phyloP scores from a whole-genome alignment of 495 filamentous ascomycete species.

The Tuber umbilicatum region DNA sequence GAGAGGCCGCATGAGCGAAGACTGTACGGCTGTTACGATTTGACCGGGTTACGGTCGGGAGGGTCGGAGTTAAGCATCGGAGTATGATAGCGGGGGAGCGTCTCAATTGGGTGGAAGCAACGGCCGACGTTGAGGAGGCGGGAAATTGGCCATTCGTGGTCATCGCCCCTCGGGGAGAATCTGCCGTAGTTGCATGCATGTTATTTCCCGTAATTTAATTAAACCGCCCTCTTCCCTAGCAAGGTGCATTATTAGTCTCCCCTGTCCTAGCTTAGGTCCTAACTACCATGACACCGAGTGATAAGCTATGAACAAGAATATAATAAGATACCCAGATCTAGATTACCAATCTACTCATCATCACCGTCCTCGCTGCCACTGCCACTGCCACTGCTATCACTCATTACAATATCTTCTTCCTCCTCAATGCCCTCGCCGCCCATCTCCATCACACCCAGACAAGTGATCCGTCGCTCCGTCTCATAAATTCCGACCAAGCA shows the following conservation, averaged over 20 bases:
- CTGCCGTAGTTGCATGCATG: background rate
- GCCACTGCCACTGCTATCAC: constrained; percentile 16
- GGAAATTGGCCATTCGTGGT: background rate
- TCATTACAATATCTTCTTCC: constrained; percentile 36
- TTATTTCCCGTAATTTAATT: background rate
- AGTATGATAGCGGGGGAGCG: background rate
- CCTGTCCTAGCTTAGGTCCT: background rate
- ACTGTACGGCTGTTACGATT: background rate
- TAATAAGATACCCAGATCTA: background rate
- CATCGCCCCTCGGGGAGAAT: background rate
- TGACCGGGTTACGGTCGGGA: background rate
- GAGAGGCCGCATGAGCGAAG: background rate
- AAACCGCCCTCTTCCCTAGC: background rate
- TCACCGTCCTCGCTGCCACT: constrained; percentile 10
- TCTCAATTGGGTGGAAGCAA: background rate
- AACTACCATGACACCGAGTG: background rate
- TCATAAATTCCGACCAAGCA: constrained; percentile 69
- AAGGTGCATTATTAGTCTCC: background rate
- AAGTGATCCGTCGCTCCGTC: constrained; percentile 85
- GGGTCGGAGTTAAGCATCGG: background rate
- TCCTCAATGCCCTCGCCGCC: constrained; percentile 38
- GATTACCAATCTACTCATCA: constrained; percentile 18
- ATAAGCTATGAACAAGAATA: background rate
- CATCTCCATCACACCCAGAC: constrained; percentile 81
- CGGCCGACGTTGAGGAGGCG: background rate